A percentile compares a stretch with the other conserved stretches of the same genome.
Conservation (phyloP, 495 filamentous ascomycete genomes). For the Xylaria grammica region DNA sequence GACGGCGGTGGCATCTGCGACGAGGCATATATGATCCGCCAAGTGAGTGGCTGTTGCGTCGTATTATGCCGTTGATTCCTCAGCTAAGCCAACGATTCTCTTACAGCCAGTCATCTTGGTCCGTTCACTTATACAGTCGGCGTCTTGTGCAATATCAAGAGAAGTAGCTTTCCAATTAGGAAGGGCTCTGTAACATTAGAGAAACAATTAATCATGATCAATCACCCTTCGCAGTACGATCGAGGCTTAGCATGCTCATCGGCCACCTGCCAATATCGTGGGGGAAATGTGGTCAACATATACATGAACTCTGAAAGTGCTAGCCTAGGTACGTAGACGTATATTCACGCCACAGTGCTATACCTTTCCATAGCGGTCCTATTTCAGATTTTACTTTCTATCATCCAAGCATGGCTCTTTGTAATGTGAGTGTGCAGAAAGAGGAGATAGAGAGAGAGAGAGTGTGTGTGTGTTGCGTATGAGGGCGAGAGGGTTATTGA, state of each 20-base stretch:
- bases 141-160: slow-evolving; percentile 5
- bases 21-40: slow-evolving; percentile 9
- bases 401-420: no score
- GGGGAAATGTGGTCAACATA: neutral
- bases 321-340: neutral
- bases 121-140: slow-evolving; percentile 1
- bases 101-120: slow-evolving; percentile 9
- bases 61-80: slow-evolving; percentile 10
- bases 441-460: no score
- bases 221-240: neutral
- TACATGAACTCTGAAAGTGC: neutral
- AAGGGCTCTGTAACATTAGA: neutral
- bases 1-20: slow-evolving; percentile 1
- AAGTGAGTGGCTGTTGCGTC: slow-evolving; percentile 7
- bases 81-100: slow-evolving; percentile 11
- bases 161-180: neutral
- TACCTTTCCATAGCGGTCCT: no score
- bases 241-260: neutral
- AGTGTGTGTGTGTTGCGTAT: no score
- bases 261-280: neutral
- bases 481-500: no score
- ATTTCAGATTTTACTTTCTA: no score
- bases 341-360: neutral
- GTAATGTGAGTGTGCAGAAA: no score
- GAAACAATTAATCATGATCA: neutral